Evolutionary conservation across 345 rosid genomes (phyloP), one percentile per base, ranked within the genome.

Genomic region (Salix viminalis): DNA sequence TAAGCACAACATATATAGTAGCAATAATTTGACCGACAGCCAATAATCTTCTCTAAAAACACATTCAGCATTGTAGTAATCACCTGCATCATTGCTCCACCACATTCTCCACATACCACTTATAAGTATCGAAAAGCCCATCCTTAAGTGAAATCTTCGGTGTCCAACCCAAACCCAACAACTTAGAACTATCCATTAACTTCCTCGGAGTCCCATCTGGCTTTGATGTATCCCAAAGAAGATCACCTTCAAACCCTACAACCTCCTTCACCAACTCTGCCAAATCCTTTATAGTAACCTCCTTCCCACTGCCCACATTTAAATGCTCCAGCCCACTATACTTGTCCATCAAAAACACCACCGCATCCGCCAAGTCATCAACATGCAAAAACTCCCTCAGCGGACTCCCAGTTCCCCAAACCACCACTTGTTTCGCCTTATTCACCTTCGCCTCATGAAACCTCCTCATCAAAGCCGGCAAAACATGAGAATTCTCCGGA

Each of bases 131-230:
- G 34, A 79, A 76, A 61, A 96, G 96, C 2, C 99, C 99, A 72
- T 91, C 98, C 78, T 76, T 88, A 6, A 93, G 71, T 6, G 93
- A 83, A 58, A 93, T 42, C 88, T 92, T 92, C 0, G 99, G 90
- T 1, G 68, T 77, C 98, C 98, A 96, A 8, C 97, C 99, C 84
- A 96, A 84, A 16, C 80, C 85, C 1, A 90, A 86, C 0, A 93
- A 89, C 89, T 88, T 92, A 0, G 99, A 88, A 86, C 88, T 93
- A 80, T 96, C 98, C 98, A 96, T 96, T 71, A 96, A 87, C 86
- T 96, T 96, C 88, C 98, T 85, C 0, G 98, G 98, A 28, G 98
- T 93, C 72, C 98, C 99, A 46, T 96, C 99, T 0, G 97, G 99
- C 81, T 96, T 96, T 0, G 90, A 85, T 13, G 81, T 72, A 66